A percentile compares a stretch with the other conserved stretches of the same genome.
Evolutionary conservation across 495 filamentous ascomycete genomes (phyloP).

Genomic region (Penicillium flavigenum): DNA sequence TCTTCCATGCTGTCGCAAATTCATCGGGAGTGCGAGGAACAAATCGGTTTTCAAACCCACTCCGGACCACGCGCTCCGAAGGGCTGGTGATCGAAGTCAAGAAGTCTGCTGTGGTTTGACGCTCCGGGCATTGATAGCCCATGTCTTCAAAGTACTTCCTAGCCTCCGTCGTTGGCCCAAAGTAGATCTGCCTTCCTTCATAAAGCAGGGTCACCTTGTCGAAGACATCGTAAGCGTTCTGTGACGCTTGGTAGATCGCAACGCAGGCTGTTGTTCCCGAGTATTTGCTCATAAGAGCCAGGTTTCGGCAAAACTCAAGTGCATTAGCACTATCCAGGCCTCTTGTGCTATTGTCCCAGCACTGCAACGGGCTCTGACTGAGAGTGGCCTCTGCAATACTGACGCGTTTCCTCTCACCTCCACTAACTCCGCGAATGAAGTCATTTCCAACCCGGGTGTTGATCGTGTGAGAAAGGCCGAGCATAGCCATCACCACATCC

Average conservation of each 20-base stretch:
- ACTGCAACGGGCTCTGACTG: conserved; percentile 63
- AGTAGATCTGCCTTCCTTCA: conserved; percentile 63
- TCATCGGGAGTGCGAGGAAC: conserved; percentile 67
- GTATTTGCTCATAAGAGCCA: conserved; percentile 66
- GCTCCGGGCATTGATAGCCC: conserved; percentile 56
- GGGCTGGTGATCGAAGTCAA: conserved; percentile 68
- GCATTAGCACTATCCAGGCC: conserved; percentile 80
- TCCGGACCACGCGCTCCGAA: conserved; percentile 54
- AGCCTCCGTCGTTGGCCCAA: conserved; percentile 54
- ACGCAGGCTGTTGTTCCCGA: conserved; percentile 68
- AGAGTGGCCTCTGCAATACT: conserved; percentile 56
- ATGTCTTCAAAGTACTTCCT: conserved; percentile 58
- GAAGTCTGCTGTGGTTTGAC: conserved; percentile 66
- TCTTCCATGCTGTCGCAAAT: conserved; percentile 59
- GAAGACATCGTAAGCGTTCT: conserved; percentile 69
- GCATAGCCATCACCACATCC: conserved; percentile 57
- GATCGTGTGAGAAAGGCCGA: conserved; percentile 53
- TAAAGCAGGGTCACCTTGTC: conserved; percentile 62
- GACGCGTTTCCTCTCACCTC: conserved; percentile 72
- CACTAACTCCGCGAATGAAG: conserved; percentile 73
- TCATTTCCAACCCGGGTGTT: conserved; percentile 60
- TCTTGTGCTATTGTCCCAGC: conserved; percentile 81
- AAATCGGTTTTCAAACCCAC: conserved; percentile 56
- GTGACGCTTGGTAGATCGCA: conserved; percentile 76
- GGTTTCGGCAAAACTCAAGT: conserved; percentile 63